phyloP scores from a whole-genome alignment of 345 rosid genomes.

The Moricandia moricandioides region DNA sequence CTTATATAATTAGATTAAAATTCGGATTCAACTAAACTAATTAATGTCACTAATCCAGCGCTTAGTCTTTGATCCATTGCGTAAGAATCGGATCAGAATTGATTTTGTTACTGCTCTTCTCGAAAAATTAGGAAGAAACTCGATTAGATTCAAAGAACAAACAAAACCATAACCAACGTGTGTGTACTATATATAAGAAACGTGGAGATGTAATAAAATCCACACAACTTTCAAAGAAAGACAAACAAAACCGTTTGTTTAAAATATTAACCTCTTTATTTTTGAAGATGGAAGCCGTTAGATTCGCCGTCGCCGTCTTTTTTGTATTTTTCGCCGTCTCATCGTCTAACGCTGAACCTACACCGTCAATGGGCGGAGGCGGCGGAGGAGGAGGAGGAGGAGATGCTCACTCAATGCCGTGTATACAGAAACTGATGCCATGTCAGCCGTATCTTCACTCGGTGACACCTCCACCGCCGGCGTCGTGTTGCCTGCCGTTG shows the following conservation, averaged over 20 bases:
- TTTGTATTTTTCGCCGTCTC: not conserved
- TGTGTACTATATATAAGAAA: constrained; percentile 5
- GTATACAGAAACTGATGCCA: constrained; percentile 54
- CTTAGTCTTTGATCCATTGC: constrained; percentile 27
- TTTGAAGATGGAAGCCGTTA: not conserved
- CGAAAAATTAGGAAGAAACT: constrained; percentile 12
- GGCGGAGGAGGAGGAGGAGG: constrained; percentile 4
- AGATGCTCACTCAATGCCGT: constrained; percentile 32
- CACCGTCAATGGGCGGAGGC: constrained; percentile 5
- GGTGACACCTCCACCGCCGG: constrained; percentile 35
- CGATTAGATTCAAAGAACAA: not conserved
- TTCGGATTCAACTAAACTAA: not conserved
- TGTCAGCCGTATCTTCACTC: constrained; percentile 48
- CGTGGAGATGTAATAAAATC: not conserved
- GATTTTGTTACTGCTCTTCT: not conserved
- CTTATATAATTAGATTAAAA: not conserved
- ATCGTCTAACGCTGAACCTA: not conserved
- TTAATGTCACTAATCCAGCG: constrained; percentile 1
- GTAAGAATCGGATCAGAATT: constrained; percentile 11
- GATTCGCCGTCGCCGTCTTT: constrained; percentile 16
- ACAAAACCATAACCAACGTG: not conserved
- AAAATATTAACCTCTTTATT: not conserved
- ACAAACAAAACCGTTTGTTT: not conserved
- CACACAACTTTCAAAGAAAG: not conserved
- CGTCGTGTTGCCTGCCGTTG: constrained; percentile 53